Evolutionary conservation across 73 alveolate genomes (phyloP).

Genomic region (Paramecium octaurelia): DNA sequence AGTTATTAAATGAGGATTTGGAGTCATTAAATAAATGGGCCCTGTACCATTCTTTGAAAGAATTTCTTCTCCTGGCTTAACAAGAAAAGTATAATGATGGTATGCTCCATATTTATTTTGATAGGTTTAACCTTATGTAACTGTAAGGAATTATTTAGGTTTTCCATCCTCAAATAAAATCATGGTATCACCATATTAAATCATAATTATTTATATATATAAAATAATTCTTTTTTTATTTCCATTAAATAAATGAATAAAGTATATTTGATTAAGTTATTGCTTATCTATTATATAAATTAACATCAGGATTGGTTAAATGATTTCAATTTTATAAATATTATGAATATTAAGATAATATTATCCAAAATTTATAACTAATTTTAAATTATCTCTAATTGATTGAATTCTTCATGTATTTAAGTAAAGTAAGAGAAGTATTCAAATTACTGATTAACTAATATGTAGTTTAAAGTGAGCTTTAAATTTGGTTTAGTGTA

Average conservation of each 20-base stretch:
- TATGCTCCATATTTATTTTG: conserved; percentile 35
- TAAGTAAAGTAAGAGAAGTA: background rate
- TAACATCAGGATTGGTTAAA: background rate
- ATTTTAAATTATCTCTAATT: background rate
- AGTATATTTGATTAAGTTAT: no score
- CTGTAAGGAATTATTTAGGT: conserved; percentile 1
- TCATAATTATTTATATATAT: background rate
- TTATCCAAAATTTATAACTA: background rate
- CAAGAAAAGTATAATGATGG: conserved; percentile 40
- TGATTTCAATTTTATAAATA: background rate
- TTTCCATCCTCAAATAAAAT: conserved; percentile 15
- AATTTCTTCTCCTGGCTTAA: background rate
- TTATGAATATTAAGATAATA: no score
- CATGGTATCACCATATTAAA: background rate
- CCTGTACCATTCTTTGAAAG: conserved; percentile 60
- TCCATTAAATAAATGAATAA: no score
- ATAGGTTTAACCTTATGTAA: conserved; percentile 33
- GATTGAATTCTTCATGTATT: background rate
- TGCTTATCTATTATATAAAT: background rate
- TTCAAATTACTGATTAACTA: background rate
- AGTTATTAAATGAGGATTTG: conserved; percentile 76
- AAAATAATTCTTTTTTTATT: background rate
- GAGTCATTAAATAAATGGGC: conserved; percentile 64
- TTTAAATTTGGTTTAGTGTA: background rate
- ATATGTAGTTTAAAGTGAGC: background rate